phyloP scores from a whole-genome alignment of 352 stramenopile genomes.

The Pythium folliculosum region DNA sequence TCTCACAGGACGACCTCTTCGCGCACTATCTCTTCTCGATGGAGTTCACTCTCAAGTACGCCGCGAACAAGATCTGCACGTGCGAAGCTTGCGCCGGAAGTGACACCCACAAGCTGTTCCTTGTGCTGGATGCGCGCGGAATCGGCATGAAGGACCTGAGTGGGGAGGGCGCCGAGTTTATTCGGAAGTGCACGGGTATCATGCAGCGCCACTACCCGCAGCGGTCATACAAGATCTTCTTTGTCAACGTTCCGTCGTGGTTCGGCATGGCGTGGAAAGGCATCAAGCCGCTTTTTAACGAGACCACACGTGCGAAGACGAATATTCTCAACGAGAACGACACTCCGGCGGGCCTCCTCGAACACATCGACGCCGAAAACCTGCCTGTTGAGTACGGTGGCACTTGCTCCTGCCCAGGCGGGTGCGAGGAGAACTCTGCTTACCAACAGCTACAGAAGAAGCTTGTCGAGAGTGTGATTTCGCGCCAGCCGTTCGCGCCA shows the following conservation, averaged over 20 bases:
- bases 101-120: constrained; percentile 72
- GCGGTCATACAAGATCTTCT: constrained; percentile 90
- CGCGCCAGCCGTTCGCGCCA: constrained; percentile 45
- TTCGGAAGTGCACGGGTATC: constrained; percentile 75
- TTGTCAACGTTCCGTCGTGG: constrained; percentile 91
- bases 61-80: constrained; percentile 51
- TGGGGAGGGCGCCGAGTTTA: constrained; percentile 81
- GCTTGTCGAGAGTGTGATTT: constrained; percentile 58
- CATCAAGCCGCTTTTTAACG: constrained; percentile 86
- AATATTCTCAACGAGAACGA: constrained; percentile 81
- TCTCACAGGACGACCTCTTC: constrained; percentile 72
- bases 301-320: constrained; percentile 87
- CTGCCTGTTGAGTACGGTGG: constrained; percentile 76
- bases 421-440: constrained; percentile 64
- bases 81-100: constrained; percentile 62
- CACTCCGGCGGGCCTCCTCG: constrained; percentile 46
- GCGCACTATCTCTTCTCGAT: constrained; percentile 85
- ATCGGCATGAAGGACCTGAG: constrained; percentile 80
- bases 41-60: constrained; percentile 84
- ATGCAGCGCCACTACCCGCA: constrained; percentile 90
- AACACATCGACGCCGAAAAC: constrained; percentile 65
- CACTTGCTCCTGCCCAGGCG: constrained; percentile 57
- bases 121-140: constrained; percentile 71
- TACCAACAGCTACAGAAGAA: constrained; percentile 61
- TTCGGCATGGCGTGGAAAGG: constrained; percentile 92